Percentiles rank a stretch among this genome's conserved stretches.
Evolutionary conservation across 2,329 filamentous ascomycete genomes (phyloP).

Genomic region (Pseudogymnoascus sp.): DNA sequence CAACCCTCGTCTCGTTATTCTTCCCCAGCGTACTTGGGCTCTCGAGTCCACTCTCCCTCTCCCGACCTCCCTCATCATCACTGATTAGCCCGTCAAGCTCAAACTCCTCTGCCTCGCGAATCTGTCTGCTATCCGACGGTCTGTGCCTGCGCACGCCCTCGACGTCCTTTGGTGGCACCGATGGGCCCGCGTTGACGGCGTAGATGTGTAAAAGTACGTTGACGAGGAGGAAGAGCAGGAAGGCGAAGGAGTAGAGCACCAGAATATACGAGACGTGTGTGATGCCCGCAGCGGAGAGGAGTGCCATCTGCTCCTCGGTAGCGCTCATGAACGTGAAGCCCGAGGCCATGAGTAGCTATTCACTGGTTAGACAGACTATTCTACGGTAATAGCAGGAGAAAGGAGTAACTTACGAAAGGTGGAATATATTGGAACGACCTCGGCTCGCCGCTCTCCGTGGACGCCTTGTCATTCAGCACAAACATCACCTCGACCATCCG

Average conservation of each 20-base stretch:
- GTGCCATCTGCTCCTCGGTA: slow-evolving; percentile 88
- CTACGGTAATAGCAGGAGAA: slow-evolving; percentile 13
- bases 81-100: slow-evolving; percentile 86
- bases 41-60: slow-evolving; percentile 35
- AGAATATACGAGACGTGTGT: slow-evolving; percentile 89
- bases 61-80: slow-evolving; percentile 63
- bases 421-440: slow-evolving; percentile 68
- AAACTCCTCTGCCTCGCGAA: slow-evolving; percentile 83
- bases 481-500: slow-evolving; percentile 90
- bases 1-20: slow-evolving; percentile 32
- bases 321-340: slow-evolving; percentile 98
- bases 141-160: slow-evolving; percentile 26
- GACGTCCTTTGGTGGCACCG: slow-evolving; percentile 27
- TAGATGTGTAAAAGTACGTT: slow-evolving; percentile 83
- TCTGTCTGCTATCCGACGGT: slow-evolving; percentile 45
- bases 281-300: slow-evolving; percentile 66
- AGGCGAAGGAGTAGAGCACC: slow-evolving; percentile 83
- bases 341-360: slow-evolving; percentile 76
- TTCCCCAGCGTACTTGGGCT: slow-evolving; percentile 44
- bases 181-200: slow-evolving; percentile 48
- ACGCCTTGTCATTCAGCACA: slow-evolving; percentile 65
- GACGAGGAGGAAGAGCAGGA: slow-evolving; percentile 83
- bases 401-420: slow-evolving; percentile 53
- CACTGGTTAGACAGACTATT: neutral
- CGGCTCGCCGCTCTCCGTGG: slow-evolving; percentile 61